Percentiles rank a stretch among this genome's conserved stretches.
Conservation (phyloP, 805 yeast genomes). For the Saturnispora saitoi region DNA sequence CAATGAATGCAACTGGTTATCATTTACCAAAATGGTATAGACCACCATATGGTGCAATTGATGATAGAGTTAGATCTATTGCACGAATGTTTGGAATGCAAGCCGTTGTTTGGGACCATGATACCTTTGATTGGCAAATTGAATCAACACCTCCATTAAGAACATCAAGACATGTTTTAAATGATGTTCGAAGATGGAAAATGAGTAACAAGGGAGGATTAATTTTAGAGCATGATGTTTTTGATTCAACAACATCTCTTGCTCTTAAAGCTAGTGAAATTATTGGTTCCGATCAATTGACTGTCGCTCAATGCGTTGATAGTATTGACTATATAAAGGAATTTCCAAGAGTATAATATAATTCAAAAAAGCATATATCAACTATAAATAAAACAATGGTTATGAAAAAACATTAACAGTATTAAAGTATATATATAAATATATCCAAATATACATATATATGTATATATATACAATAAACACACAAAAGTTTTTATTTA, state of each 20-base stretch:
- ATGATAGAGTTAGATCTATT: conserved; percentile 74
- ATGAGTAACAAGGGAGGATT: conserved; percentile 42
- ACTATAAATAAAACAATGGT: not conserved
- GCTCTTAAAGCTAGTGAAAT: conserved; percentile 53
- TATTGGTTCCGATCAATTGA: conserved; percentile 53
- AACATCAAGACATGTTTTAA: conserved; percentile 43
- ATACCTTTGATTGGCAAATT: conserved; percentile 86
- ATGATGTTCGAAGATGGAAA: conserved; percentile 50
- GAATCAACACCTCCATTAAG: conserved; percentile 36
- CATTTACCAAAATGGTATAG: conserved; percentile 89
- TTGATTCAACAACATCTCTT: conserved; percentile 54
- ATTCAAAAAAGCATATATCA: not conserved
- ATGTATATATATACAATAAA: too few species aligned
- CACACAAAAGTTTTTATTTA: not conserved
- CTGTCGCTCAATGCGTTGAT: conserved; percentile 71
- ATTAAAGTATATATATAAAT: not conserved
- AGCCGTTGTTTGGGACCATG: conserved; percentile 78
- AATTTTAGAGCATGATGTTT: conserved; percentile 81
- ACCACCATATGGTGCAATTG: conserved; percentile 95
- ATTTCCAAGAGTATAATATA: conserved; percentile 6
- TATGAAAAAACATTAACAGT: not conserved
- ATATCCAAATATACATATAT: too few species aligned
- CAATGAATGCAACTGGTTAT: conserved; percentile 88
- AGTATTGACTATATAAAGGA: conserved; percentile 52
- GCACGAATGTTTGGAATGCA: conserved; percentile 80